Conservation (phyloP, 2,329 filamentous ascomycete species). For the Zopfia rhizophila region DNA sequence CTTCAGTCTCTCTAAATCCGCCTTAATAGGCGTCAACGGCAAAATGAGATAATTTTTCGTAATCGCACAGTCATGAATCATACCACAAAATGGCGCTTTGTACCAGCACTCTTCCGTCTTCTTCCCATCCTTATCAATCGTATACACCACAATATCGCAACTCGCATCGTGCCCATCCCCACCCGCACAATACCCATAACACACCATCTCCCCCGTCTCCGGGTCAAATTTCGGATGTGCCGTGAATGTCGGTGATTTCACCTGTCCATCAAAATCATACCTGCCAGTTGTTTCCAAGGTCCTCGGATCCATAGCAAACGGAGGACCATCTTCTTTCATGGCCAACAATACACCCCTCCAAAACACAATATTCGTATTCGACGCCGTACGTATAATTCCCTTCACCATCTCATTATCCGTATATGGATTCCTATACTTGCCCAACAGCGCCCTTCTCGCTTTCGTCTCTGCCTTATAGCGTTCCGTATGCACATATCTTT, state of each 20-base stretch:
- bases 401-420: slow-evolving; percentile 66
- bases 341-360: slow-evolving; percentile 67
- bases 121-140: slow-evolving; percentile 50
- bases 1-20: slow-evolving; percentile 47
- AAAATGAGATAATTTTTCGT: slow-evolving; percentile 53
- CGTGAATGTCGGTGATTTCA: slow-evolving; percentile 53
- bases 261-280: slow-evolving; percentile 54
- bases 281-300: slow-evolving; percentile 53
- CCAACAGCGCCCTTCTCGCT: slow-evolving; percentile 59
- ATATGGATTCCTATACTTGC: slow-evolving; percentile 67
- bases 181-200: slow-evolving; percentile 55
- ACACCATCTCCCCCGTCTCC: slow-evolving; percentile 54
- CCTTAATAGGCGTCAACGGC: slow-evolving; percentile 52
- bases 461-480: slow-evolving; percentile 53
- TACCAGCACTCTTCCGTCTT: slow-evolving; percentile 55
- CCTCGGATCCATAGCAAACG: slow-evolving; percentile 53
- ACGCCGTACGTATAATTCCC: slow-evolving; percentile 65
- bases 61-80: slow-evolving; percentile 55
- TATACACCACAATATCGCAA: slow-evolving; percentile 53
- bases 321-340: slow-evolving; percentile 59
- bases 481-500: slow-evolving; percentile 56
- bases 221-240: slow-evolving; percentile 60
- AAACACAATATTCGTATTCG: slow-evolving; percentile 70
- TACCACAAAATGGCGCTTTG: slow-evolving; percentile 50
- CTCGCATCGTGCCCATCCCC: slow-evolving; percentile 46